These are phyloP conservation scores for Furcasterigmium sp. DNA, from an alignment of 2,329 filamentous ascomycete genomes.

Conservation along the genomic window DNA sequence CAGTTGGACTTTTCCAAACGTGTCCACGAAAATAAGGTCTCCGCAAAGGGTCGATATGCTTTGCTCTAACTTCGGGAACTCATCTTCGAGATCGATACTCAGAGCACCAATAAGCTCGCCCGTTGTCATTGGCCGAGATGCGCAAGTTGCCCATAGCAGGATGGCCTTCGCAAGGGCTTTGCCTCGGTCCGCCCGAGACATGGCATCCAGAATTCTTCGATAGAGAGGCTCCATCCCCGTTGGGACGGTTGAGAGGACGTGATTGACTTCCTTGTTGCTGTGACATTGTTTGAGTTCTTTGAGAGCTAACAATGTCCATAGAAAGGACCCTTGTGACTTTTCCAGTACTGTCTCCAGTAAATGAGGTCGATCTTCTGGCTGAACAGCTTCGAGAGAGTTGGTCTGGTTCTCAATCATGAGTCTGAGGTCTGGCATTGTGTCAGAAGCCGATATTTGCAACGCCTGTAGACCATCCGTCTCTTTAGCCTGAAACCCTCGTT, in stretches of 20 bases:
- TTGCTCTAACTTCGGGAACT: conserved; percentile 18
- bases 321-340: conserved; percentile 28
- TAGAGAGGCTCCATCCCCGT: conserved; percentile 28
- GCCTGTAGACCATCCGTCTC: conserved; percentile 2
- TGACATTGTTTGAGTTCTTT: conserved; percentile 20
- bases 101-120: conserved; percentile 27
- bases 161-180: conserved; percentile 27
- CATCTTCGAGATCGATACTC: conserved; percentile 24
- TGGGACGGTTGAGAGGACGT: conserved; percentile 24
- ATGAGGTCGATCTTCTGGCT: conserved; percentile 11
- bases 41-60: conserved; percentile 23
- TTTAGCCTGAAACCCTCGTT: neutral
- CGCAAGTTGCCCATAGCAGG: conserved; percentile 28
- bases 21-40: conserved; percentile 30
- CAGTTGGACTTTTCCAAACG: conserved; percentile 23
- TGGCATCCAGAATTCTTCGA: conserved; percentile 20
- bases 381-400: conserved; percentile 5
- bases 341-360: conserved; percentile 23
- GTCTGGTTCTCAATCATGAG: conserved; percentile 11
- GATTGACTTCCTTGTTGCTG: conserved; percentile 21
- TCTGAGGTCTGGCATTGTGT: conserved; percentile 16
- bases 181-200: conserved; percentile 18
- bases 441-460: conserved; percentile 11
- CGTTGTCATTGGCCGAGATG: conserved; percentile 23
- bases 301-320: conserved; percentile 28